Evolutionary conservation across 163 green algal species (phyloP), one percentile per base, ranked within the genome.

Genomic region (Smithsoniella earleae): DNA sequence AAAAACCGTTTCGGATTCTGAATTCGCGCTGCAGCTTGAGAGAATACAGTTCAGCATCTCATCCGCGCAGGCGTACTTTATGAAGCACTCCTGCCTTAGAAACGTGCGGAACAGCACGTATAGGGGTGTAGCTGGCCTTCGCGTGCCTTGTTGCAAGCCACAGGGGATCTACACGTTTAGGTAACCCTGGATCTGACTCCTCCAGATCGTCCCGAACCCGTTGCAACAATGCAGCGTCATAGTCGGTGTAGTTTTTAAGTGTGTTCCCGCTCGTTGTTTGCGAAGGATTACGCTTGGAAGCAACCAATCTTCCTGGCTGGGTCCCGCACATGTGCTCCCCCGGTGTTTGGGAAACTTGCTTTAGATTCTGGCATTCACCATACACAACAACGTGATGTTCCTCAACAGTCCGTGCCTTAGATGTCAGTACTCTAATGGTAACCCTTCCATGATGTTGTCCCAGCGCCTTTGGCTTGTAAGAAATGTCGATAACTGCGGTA

Each of bases 381-480:
- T 49, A 13, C 25, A 69, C 18, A n/a, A 69, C 25, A 28, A 40
- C 58, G 34, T 69, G 58, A 25, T 38, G n/a, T 69, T 69, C 58
- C n/a, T 8, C 58, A 34, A 69, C 4, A 8, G 22, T 69, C 5
- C 58, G 30, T 45, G 38, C 22, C 27, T 37, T 4, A n/a, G 40
- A 49, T n/a, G 58, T 36, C 3, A 34, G 25, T 43, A 69, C n/a
- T 28, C 27, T n/a, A 25, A 69, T 40, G 25, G 6, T 64, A n/a
- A 69, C 31, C 8, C 20, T 38, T 33, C 58, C 58, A 69, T 18
- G 22, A 38, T 69, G 58, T 16, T 28, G 5, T 37, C 58, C 58
- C 5, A 69, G 58, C 18, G 58, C 20, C 43, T 69, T 69, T 30
- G 58, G 58, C 25, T 69, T 30, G 43, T 69, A 69, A 30, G 28